Conservation (phyloP, 805 yeast species). For the Candida coquimbonensis region DNA sequence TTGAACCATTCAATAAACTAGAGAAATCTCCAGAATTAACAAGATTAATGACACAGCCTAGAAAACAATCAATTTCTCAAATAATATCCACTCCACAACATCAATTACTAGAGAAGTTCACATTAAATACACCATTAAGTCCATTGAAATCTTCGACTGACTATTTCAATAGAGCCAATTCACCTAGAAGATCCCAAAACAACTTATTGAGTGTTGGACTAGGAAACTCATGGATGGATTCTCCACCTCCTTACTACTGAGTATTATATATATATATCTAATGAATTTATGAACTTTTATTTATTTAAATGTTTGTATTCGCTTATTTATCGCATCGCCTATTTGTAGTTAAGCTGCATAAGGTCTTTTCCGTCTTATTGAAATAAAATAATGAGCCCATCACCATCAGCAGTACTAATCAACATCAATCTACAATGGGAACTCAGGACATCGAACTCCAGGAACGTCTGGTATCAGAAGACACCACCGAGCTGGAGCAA, state of each 20-base stretch:
- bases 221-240: slow-evolving; percentile 9
- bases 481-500: background rate
- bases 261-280: background rate
- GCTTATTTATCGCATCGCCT: no score
- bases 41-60: background rate
- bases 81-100: slow-evolving; percentile 4
- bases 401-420: no score
- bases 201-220: slow-evolving; percentile 17
- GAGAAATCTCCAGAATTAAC: background rate
- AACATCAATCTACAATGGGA: background rate
- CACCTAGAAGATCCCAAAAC: slow-evolving; percentile 23
- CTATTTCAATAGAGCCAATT: slow-evolving; percentile 11
- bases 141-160: slow-evolving; percentile 12
- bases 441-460: background rate
- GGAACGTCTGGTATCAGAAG: background rate
- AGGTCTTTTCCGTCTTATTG: no score
- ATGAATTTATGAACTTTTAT: background rate
- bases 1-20: no score
- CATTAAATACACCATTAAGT: slow-evolving; percentile 10
- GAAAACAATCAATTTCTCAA: background rate
- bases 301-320: no score
- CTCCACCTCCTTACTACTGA: slow-evolving; percentile 13
- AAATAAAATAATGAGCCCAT: no score
- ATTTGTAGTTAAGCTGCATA: no score
- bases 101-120: slow-evolving; percentile 14